Evolutionary conservation across 148 eudicot genomes (phyloP).

Genomic region (Polygonum maritimum): DNA sequence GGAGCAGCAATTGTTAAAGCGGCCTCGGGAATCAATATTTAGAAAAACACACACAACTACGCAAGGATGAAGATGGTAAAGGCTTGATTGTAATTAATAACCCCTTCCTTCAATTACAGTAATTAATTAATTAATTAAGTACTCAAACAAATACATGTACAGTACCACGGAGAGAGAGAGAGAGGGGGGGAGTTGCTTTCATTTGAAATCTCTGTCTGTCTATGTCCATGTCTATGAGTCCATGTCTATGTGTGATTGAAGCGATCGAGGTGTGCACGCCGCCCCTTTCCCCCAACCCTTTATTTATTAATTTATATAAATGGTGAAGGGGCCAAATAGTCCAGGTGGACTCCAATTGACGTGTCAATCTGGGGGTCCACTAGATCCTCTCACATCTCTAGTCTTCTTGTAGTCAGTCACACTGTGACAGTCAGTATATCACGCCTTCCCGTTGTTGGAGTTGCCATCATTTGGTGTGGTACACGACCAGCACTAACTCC

Average conservation of each 20-base stretch:
- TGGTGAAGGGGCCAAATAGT: background rate
- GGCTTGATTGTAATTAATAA: background rate
- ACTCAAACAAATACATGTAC: background rate
- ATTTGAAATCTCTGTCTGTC: conserved; percentile 27
- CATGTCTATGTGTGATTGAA: no score
- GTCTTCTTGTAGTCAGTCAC: background rate
- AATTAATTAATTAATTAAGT: no score
- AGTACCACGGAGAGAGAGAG: background rate
- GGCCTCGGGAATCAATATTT: conserved; percentile 13
- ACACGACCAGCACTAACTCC: conserved; percentile 6
- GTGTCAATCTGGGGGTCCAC: conserved; percentile 8
- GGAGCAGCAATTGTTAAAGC: background rate
- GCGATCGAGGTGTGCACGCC: conserved; percentile 36
- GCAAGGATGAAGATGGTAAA: conserved; percentile 13
- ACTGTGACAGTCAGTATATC: no score
- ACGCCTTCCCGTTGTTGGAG: conserved; percentile 1
- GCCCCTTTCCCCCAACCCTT: conserved; percentile 4
- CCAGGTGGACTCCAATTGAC: background rate
- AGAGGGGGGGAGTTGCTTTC: conserved; percentile 9
- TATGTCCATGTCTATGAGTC: no score
- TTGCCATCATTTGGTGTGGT: no score
- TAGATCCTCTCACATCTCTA: background rate
- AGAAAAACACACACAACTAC: conserved; percentile 7
- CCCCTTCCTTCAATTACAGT: no score
- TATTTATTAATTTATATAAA: background rate